Conservation (phyloP, 2,329 filamentous ascomycete genomes). For the Monosporascus sp. region DNA sequence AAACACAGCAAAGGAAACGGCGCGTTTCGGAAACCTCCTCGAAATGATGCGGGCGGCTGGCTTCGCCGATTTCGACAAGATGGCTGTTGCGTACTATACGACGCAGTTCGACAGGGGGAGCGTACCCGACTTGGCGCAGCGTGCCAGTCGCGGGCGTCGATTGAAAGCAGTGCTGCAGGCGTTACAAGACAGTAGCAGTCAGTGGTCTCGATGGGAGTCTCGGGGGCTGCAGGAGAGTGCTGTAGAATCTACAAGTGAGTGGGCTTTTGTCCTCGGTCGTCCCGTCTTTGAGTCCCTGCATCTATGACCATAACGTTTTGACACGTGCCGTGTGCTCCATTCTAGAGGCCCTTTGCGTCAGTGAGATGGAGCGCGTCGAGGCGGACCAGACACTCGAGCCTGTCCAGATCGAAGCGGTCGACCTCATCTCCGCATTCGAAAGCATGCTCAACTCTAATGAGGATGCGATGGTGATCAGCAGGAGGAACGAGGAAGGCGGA, state of each 20-base stretch:
- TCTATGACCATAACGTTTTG: too few relatives aligned
- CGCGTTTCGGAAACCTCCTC: slow-evolving; percentile 1
- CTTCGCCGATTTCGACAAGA: slow-evolving; percentile 3
- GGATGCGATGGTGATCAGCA: too few relatives aligned
- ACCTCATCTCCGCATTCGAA: too few relatives aligned
- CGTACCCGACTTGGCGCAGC: slow-evolving; percentile 1
- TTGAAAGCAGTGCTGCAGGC: not conserved
- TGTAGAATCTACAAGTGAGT: slow-evolving; percentile 1
- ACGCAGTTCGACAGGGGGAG: slow-evolving; percentile 2
- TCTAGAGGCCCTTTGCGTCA: too few relatives aligned
- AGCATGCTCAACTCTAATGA: too few relatives aligned
- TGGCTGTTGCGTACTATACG: slow-evolving; percentile 3
- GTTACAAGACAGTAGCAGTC: not conserved
- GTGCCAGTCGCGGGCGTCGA: slow-evolving; percentile 3
- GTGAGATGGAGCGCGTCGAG: too few relatives aligned
- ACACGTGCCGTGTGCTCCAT: too few relatives aligned
- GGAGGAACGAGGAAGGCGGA: too few relatives aligned
- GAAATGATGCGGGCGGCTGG: not conserved
- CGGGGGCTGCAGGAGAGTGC: slow-evolving; percentile 1
- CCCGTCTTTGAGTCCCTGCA: too few relatives aligned
- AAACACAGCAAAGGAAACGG: not conserved
- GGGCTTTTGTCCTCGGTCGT: not conserved
- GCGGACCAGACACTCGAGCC: too few relatives aligned
- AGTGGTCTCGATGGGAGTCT: slow-evolving; percentile 4
- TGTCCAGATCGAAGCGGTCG: too few relatives aligned